These are phyloP conservation scores for Gentiana dahurica DNA, from an alignment of 257 asterid genomes.

Conservation along the genomic window DNA sequence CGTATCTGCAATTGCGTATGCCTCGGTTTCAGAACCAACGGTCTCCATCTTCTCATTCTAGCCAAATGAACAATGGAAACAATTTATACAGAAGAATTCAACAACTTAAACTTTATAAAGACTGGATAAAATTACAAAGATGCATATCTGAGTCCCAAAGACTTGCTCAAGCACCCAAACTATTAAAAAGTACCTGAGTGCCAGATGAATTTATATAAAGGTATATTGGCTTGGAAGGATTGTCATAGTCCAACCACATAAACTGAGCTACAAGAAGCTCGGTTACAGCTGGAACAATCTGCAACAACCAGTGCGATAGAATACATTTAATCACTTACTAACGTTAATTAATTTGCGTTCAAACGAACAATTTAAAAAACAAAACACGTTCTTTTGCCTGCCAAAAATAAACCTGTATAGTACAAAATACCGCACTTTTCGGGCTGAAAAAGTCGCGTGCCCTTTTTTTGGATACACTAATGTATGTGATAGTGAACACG, in stretches of 20 bases:
- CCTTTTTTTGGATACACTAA: too few relatives aligned
- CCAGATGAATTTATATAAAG: constrained; percentile 87
- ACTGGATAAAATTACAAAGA: not conserved
- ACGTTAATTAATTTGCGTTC: not conserved
- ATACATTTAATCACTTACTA: too few relatives aligned
- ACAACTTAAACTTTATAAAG: not conserved
- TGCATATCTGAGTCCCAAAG: not conserved
- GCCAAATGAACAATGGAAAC: constrained; percentile 6
- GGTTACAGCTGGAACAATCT: constrained; percentile 89
- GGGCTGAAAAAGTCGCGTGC: too few relatives aligned
- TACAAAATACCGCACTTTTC: too few relatives aligned
- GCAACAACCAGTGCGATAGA: constrained; percentile 14
- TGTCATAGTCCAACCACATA: constrained; percentile 78
- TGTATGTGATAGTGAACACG: too few relatives aligned
- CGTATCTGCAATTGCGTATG: constrained; percentile 76
- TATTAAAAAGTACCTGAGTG: constrained; percentile 48
- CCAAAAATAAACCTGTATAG: too few relatives aligned
- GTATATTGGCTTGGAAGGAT: constrained; percentile 71
- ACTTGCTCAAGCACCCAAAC: not conserved
- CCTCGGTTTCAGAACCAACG: constrained; percentile 90
- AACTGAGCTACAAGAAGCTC: constrained; percentile 86
- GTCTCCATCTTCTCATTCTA: constrained; percentile 76
- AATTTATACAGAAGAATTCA: constrained; percentile 1
- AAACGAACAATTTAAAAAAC: not conserved
- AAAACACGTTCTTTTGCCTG: not conserved